Conservation (phyloP, 352 stramenopile genomes). For the Globisporangium recalcitrans region DNA sequence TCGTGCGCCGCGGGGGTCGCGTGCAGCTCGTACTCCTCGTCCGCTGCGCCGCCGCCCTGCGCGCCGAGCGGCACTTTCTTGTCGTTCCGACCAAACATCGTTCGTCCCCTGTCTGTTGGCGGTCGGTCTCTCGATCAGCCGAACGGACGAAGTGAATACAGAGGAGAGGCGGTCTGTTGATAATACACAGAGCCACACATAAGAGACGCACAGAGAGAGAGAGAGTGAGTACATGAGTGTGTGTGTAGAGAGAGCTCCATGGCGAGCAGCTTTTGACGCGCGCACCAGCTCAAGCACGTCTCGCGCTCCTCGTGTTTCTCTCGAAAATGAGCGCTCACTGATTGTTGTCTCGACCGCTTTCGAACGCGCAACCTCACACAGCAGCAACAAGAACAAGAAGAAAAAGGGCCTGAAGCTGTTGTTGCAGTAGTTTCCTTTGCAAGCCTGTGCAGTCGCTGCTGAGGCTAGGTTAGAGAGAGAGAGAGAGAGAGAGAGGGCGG, state of each 20-base stretch:
- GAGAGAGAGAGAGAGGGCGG: not conserved
- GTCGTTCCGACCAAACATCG: constrained; percentile 46
- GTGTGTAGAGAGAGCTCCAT: not conserved
- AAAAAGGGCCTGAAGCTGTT: too few species aligned
- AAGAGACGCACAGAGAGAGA: not conserved
- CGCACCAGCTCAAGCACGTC: not conserved
- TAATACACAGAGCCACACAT: not conserved
- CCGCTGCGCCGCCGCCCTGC: constrained; percentile 17
- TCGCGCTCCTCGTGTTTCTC: constrained; percentile 8
- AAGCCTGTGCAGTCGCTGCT: not conserved
- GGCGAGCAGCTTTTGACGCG: not conserved
- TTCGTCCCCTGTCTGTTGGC: not conserved
- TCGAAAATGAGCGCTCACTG: constrained; percentile 7
- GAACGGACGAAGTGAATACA: constrained; percentile 2
- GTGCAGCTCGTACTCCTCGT: constrained; percentile 61
- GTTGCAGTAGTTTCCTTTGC: not conserved
- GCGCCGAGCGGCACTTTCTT: constrained; percentile 33
- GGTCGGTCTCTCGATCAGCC: not conserved
- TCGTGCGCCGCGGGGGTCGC: constrained; percentile 55
- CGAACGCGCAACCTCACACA: too few species aligned
- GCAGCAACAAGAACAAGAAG: not conserved
- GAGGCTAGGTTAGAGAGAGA: not conserved
- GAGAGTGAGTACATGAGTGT: not conserved
- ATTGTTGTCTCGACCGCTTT: not conserved
- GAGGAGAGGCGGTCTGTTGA: not conserved